Evolutionary conservation across 164 flowering plant species (phyloP), one percentile per base, ranked within the genome.

Genomic region (Aristolochia fimbriata): DNA sequence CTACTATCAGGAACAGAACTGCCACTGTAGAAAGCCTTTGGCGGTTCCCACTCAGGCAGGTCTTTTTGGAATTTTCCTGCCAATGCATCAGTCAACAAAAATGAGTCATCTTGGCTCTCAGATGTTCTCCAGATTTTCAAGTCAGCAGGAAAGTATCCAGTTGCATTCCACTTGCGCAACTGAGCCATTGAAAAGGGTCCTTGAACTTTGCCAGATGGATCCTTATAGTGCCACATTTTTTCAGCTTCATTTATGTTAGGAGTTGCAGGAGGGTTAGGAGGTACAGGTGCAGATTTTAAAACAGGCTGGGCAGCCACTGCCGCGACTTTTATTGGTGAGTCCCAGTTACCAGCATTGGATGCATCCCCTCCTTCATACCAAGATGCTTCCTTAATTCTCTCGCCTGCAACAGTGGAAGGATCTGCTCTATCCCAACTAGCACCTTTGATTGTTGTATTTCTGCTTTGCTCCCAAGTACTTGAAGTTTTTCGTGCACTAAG

Each of bases 151-250:
- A 93, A 93, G 62, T 82, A 90, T 22, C 96, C 96, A 24, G 85
- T 82, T 49, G 76, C 80, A 68, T 70, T 84, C 99, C 99, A 93
- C 74, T 88, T 93, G 8, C 86, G 83, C 71, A 93, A 78, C 78
- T 93, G 99, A n/a, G 70, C 77, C 71, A 85, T 76, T 30, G 97
- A 87, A 81, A 90, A 93, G 60, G 99, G 99, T 47, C 99, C 99
- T 70, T 93, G 99, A 15, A 83, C 71, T 78, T 83, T 90, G 47
- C 85, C 86, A 50, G 87, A 62, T 61, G 99, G 97, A 60, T 93
- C 99, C 78, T 77, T 55, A 64, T 93, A 93, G 70, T 83, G 81
- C 99, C 99, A 93, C 11, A 83, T 70, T 65, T 93, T 90, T 47
- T 88, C 97, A 8, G 85, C 64, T 58, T 87, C 96, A 61, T 69